These are phyloP conservation scores for Lentinus brumalis DNA, from an alignment of 768 basidiomycete genomes.

Conservation along the genomic window DNA sequence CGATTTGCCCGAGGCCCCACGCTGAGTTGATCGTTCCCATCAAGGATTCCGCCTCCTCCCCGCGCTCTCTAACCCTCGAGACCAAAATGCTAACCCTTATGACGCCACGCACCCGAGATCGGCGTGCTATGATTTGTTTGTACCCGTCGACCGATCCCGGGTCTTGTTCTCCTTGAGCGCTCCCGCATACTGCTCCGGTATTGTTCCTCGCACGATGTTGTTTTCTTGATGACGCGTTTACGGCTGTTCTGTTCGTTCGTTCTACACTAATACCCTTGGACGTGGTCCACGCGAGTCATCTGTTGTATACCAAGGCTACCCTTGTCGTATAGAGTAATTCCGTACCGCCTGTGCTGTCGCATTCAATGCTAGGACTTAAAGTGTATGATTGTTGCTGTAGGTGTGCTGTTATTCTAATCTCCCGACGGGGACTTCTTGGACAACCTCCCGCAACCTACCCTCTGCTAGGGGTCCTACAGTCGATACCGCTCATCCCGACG, in stretches of 20 bases:
- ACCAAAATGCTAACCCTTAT: background rate
- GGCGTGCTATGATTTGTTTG: background rate
- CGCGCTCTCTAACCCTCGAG: slow-evolving; percentile 9
- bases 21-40: slow-evolving; percentile 24
- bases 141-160: background rate
- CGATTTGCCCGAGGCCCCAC: slow-evolving; percentile 20
- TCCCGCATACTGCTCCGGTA: background rate
- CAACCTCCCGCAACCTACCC: no score
- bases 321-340: slow-evolving; percentile 8
- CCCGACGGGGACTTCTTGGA: no score
- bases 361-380: no score
- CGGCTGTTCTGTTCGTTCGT: slow-evolving; percentile 1
- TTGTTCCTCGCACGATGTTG: background rate
- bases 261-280: background rate
- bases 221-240: background rate
- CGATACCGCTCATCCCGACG: background rate
- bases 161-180: background rate
- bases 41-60: slow-evolving; percentile 25
- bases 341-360: no score
- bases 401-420: no score
- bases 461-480: no score
- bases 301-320: background rate
- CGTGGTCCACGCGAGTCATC: background rate
- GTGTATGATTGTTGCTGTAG: no score
- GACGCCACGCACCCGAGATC: background rate